Evolutionary conservation across 2,329 filamentous ascomycete genomes (phyloP).

Genomic region (Colletotrichum godetiae): DNA sequence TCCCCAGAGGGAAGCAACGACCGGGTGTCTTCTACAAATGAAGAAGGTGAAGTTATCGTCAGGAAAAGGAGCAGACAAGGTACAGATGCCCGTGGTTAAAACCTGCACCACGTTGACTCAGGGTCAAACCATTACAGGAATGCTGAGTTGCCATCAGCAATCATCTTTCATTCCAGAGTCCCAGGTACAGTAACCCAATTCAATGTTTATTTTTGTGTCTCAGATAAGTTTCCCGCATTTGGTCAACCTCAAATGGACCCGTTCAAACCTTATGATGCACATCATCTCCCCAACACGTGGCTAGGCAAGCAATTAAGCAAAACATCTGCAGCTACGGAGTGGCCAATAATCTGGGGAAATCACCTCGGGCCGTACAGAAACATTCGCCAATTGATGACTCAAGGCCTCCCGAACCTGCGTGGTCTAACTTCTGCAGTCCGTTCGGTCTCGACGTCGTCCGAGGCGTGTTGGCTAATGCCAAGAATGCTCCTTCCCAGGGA

Average conservation of each 20-base stretch:
- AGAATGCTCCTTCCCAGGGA: background rate
- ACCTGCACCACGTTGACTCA: background rate
- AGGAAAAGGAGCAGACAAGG: background rate
- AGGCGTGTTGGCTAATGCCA: background rate
- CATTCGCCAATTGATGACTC: background rate
- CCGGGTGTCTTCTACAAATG: background rate
- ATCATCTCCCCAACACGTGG: slow-evolving; percentile 4
- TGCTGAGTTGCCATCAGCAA: slow-evolving; percentile 25
- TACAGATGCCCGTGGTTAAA: background rate
- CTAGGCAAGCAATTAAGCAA: background rate
- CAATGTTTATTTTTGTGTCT: slow-evolving; percentile 20
- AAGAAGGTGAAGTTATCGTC: slow-evolving; percentile 2
- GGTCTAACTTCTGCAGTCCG: background rate
- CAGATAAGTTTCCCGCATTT: background rate
- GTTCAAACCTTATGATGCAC: background rate
- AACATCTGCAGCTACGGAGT: background rate
- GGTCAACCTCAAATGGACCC: background rate
- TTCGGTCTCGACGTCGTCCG: background rate
- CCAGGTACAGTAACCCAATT: background rate
- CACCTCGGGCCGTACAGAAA: background rate
- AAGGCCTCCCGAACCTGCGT: background rate
- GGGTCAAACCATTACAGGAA: background rate
- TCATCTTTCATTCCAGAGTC: slow-evolving; percentile 13
- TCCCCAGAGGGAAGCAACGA: background rate
- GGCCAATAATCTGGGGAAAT: background rate